Evolutionary conservation across 2,329 filamentous ascomycete species (phyloP).

Genomic region (Penicillium rolfsii): DNA sequence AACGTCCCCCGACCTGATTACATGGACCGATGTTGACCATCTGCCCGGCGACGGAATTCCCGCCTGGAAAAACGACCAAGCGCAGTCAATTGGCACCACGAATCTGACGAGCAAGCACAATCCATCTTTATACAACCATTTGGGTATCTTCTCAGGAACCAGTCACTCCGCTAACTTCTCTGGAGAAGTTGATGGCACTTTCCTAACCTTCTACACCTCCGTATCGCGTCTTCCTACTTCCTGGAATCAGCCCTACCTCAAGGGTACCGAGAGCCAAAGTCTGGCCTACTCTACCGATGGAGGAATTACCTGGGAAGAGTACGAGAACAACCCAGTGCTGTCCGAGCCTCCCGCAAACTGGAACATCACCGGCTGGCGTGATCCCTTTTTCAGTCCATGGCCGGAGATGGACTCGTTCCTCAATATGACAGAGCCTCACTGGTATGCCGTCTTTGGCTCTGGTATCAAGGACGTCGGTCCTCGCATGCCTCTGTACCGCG

Average conservation of each 20-base stretch:
- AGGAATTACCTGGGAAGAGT: constrained; percentile 20
- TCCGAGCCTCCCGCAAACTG: constrained; percentile 15
- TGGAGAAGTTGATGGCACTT: constrained; percentile 18
- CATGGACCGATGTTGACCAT: constrained; percentile 22
- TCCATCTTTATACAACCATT: constrained; percentile 22
- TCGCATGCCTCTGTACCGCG: constrained; percentile 19
- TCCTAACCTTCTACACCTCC: constrained; percentile 20
- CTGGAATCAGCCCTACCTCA: constrained; percentile 15
- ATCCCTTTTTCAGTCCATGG: constrained; percentile 19
- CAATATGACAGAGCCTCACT: constrained; percentile 18
- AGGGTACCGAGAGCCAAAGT: constrained; percentile 19
- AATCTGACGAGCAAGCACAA: constrained; percentile 20
- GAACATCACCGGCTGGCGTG: constrained; percentile 25
- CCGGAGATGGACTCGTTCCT: constrained; percentile 14
- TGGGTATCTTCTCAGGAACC: constrained; percentile 19
- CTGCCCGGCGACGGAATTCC: constrained; percentile 15
- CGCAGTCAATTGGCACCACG: constrained; percentile 21
- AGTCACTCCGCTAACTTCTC: constrained; percentile 18
- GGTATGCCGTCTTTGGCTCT: constrained; percentile 22
- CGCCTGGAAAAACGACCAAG: constrained; percentile 22
- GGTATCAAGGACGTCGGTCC: constrained; percentile 20
- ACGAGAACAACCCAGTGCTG: constrained; percentile 20
- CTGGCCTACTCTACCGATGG: constrained; percentile 20
- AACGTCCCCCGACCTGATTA: constrained; percentile 19
- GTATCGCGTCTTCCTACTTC: constrained; percentile 16